Percentiles rank a stretch among this genome's conserved stretches.
phyloP scores from a whole-genome alignment of 1,284 basidiomycete genomes.

The Sporisorium exsertum region DNA sequence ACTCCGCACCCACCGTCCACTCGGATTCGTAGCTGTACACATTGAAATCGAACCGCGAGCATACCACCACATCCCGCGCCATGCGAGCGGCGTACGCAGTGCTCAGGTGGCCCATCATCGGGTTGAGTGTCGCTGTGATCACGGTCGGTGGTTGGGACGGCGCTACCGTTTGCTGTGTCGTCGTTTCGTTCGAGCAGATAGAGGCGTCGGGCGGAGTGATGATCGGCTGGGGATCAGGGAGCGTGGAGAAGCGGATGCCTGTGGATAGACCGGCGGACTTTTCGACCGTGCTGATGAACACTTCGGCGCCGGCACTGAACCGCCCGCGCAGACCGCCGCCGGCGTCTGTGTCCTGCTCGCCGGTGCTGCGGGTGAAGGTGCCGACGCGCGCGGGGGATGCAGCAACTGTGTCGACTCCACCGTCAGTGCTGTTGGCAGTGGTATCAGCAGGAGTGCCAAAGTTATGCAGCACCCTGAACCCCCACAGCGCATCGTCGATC shows the following conservation, averaged over 20 bases:
- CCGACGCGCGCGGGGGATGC: neutral
- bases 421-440: neutral
- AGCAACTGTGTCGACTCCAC: neutral
- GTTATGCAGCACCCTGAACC: slow-evolving; percentile 88
- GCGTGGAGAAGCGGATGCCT: slow-evolving; percentile 88
- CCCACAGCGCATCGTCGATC: slow-evolving; percentile 92
- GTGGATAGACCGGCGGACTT: slow-evolving; percentile 93
- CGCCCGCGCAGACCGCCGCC: slow-evolving; percentile 85
- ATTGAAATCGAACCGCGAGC: slow-evolving; percentile 94
- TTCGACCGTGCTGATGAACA: slow-evolving; percentile 93
- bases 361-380: neutral
- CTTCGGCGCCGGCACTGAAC: slow-evolving; percentile 89
- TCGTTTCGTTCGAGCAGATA: neutral
- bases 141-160: slow-evolving; percentile 81
- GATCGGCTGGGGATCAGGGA: slow-evolving; percentile 75
- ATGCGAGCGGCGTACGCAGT: slow-evolving; percentile 90
- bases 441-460: slow-evolving; percentile 73
- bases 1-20: slow-evolving; percentile 79
- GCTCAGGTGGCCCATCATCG: slow-evolving; percentile 93
- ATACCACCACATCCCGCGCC: slow-evolving; percentile 85
- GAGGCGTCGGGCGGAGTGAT: slow-evolving; percentile 4
- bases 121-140: slow-evolving; percentile 92
- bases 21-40: slow-evolving; percentile 96
- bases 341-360: slow-evolving; percentile 71
- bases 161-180: slow-evolving; percentile 56